Evolutionary conservation across 2,329 filamentous ascomycete species (phyloP).

Genomic region (Colletotrichum falcatum): DNA sequence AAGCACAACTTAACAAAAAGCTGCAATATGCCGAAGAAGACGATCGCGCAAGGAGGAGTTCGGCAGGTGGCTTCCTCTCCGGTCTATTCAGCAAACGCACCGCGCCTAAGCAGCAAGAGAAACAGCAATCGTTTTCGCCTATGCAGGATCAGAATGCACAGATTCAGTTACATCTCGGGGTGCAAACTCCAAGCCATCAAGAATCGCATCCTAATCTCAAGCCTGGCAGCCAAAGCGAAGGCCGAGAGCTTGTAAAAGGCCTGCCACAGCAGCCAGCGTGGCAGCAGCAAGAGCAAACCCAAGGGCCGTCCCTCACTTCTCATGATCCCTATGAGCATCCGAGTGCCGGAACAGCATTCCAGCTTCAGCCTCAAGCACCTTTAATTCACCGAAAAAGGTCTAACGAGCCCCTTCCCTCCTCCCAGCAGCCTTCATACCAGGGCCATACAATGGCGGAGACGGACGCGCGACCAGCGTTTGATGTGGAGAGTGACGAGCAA

Average conservation of each 20-base stretch:
- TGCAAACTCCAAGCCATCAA: conserved; percentile 15
- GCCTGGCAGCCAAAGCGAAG: conserved; percentile 2
- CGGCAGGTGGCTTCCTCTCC: conserved; percentile 43
- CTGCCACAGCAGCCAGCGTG: conserved; percentile 5
- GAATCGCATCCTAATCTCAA: conserved; percentile 2
- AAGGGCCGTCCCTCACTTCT: background rate
- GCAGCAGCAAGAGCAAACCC: conserved; percentile 22
- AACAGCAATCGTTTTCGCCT: conserved; percentile 23
- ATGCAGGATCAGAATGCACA: conserved; percentile 9
- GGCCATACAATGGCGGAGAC: background rate
- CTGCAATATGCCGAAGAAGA: conserved; percentile 39
- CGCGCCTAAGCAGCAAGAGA: conserved; percentile 42
- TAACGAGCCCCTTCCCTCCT: background rate
- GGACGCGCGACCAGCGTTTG: background rate
- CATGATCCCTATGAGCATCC: conserved; percentile 17
- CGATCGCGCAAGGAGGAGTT: conserved; percentile 43
- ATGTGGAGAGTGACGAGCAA: background rate
- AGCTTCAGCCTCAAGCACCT: conserved; percentile 1
- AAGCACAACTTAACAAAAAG: conserved; percentile 12
- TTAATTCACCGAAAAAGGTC: background rate
- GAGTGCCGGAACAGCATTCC: background rate
- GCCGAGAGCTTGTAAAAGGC: background rate
- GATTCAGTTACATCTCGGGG: conserved; percentile 4
- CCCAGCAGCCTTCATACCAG: conserved; percentile 5
- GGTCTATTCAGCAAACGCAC: conserved; percentile 43